These are phyloP conservation scores for Neonectria magnoliae DNA, from an alignment of 2,329 filamentous ascomycete genomes.

Conservation along the genomic window DNA sequence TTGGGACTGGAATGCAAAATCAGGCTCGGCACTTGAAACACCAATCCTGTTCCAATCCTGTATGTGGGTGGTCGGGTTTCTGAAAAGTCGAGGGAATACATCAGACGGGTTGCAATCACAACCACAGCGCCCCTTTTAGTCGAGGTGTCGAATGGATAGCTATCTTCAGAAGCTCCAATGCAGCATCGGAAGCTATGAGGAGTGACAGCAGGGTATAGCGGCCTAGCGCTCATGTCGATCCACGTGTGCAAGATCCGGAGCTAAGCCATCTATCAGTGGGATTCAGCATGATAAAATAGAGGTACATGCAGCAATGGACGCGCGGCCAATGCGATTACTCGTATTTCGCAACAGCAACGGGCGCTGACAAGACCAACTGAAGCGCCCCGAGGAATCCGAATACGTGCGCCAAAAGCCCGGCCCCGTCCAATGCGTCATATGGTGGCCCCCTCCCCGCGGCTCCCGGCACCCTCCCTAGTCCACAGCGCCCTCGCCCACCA, in stretches of 20 bases:
- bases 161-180: not conserved
- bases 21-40: not conserved
- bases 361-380: not conserved
- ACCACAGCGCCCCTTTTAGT: not conserved
- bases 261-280: not conserved
- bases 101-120: not conserved
- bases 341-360: not conserved
- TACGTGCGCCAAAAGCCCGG: not conserved
- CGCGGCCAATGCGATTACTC: not conserved
- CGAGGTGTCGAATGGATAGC: not conserved
- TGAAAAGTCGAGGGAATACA: not conserved
- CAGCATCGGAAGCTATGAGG: not conserved
- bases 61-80: not conserved
- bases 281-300: not conserved
- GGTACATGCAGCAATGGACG: no score
- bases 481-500: not conserved
- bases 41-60: not conserved
- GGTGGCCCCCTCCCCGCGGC: not conserved
- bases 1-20: not conserved
- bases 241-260: not conserved
- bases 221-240: not conserved
- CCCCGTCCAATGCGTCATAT: not conserved
- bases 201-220: not conserved
- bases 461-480: not conserved
- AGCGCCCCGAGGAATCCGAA: not conserved